These are phyloP conservation scores for Nannizzia gypsea DNA, from an alignment of 2,329 filamentous ascomycete genomes.

Conservation along the genomic window DNA sequence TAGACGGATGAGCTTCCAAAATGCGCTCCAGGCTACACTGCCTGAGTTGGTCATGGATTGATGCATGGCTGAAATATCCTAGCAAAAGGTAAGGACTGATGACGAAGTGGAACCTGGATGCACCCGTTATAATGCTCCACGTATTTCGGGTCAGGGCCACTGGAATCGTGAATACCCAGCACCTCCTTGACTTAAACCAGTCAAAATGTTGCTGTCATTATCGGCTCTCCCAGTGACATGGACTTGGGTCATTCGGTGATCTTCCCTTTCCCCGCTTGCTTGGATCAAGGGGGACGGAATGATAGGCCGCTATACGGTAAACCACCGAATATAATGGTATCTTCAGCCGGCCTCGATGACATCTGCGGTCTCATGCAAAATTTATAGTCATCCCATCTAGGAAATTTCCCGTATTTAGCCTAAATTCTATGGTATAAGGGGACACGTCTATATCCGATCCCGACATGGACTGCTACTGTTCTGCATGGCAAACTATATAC, in stretches of 20 bases:
- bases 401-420: neutral
- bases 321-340: neutral
- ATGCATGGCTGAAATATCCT: neutral
- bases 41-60: neutral
- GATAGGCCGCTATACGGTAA: neutral
- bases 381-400: neutral
- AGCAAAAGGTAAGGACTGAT: constrained; percentile 2
- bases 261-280: neutral
- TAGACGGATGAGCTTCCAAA: neutral
- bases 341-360: neutral
- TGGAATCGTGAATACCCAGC: constrained; percentile 3
- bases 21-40: neutral
- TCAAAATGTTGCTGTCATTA: neutral
- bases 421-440: neutral
- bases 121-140: constrained; percentile 2
- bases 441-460: neutral
- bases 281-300: neutral
- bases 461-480: neutral
- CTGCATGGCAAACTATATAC: neutral
- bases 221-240: constrained; percentile 13
- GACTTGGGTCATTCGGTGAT: constrained; percentile 9
- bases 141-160: constrained; percentile 3
- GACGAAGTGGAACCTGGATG: constrained; percentile 4
- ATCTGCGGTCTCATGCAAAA: neutral
- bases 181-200: neutral